phyloP scores from a whole-genome alignment of 2,329 filamentous ascomycete genomes.

The Xylogone sp. region DNA sequence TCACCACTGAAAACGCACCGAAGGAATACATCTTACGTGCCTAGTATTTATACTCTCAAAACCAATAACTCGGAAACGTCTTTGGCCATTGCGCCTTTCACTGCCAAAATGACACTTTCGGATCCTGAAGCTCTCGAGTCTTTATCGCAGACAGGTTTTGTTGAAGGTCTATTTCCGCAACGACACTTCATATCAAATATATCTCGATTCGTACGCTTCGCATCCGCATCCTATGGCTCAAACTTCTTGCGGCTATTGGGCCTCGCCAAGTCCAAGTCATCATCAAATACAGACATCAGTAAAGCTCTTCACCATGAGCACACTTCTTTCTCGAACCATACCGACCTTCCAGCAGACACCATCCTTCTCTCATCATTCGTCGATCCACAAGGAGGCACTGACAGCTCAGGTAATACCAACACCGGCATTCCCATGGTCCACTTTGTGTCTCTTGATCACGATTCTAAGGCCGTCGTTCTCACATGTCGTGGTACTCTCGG shows the following conservation, averaged over 20 bases:
- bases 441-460: constrained; percentile 53
- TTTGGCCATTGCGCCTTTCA: constrained; percentile 19
- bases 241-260: constrained; percentile 61
- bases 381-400: constrained; percentile 50
- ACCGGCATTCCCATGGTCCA: constrained; percentile 52
- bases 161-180: constrained; percentile 56
- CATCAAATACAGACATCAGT: constrained; percentile 33
- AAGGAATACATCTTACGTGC: constrained; percentile 24
- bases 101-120: constrained; percentile 29
- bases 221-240: constrained; percentile 63
- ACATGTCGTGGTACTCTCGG: constrained; percentile 53
- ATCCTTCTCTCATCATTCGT: constrained; percentile 54
- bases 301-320: constrained; percentile 50
- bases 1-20: constrained; percentile 25
- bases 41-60: constrained; percentile 57
- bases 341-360: constrained; percentile 51
- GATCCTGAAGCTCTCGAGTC: constrained; percentile 18
- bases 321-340: constrained; percentile 61
- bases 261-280: constrained; percentile 46
- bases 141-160: constrained; percentile 42
- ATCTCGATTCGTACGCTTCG: constrained; percentile 61
- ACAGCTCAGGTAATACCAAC: constrained; percentile 44
- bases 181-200: constrained; percentile 60
- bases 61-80: constrained; percentile 37
- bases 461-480: constrained; percentile 51